These are phyloP conservation scores for Verticillium alfalfae DNA, from an alignment of 2,329 filamentous ascomycete genomes.

Conservation along the genomic window DNA sequence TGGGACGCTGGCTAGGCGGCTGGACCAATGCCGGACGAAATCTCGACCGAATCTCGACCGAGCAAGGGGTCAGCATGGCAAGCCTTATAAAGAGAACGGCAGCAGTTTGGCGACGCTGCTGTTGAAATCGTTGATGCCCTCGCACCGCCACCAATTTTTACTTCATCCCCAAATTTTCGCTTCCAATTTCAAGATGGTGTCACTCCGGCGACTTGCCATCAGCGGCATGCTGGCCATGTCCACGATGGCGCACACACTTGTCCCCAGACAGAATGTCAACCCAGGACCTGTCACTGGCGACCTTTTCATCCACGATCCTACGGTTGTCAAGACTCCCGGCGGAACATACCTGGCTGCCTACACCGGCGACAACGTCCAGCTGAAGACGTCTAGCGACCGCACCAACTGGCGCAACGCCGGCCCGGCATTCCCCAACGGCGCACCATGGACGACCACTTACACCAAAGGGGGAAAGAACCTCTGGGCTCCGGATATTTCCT, in stretches of 20 bases:
- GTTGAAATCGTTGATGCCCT: background rate
- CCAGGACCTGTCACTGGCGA: constrained; percentile 19
- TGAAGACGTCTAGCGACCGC: constrained; percentile 25
- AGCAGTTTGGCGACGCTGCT: background rate
- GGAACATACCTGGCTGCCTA: constrained; percentile 20
- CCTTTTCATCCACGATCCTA: constrained; percentile 20
- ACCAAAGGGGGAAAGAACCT: constrained; percentile 22
- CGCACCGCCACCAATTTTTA: background rate
- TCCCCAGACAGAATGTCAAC: constrained; percentile 6
- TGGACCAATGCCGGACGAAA: background rate
- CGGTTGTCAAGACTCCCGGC: constrained; percentile 20
- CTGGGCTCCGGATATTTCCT: constrained; percentile 50
- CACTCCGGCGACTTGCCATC: constrained; percentile 14
- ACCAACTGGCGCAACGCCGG: constrained; percentile 22
- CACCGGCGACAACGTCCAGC: constrained; percentile 18
- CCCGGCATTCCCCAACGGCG: constrained; percentile 21
- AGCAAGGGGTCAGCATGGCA: background rate
- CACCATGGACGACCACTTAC: constrained; percentile 22
- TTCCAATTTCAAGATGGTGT: constrained; percentile 5
- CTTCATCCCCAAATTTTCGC: background rate
- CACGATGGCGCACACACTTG: constrained; percentile 5
- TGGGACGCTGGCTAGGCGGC: background rate
- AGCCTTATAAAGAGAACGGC: background rate
- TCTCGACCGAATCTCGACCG: too few relatives aligned
- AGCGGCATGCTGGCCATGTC: constrained; percentile 15